Base-by-base conservation (phyloP, 2,329 filamentous ascomycete genomes). In the Furcasterigmium sp. region DNA sequence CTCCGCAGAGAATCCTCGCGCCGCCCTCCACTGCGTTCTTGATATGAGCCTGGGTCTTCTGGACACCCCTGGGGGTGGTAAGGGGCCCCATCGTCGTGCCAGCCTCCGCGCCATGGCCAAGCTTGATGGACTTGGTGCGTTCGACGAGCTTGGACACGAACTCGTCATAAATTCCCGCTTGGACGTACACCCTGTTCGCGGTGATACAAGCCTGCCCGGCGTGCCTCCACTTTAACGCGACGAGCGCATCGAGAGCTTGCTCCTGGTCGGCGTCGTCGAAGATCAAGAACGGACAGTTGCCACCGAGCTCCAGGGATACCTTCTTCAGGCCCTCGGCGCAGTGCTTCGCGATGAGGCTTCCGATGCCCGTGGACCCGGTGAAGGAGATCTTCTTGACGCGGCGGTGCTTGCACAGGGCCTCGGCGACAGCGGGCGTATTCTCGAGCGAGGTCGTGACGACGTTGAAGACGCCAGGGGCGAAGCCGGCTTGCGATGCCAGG, bases 381-480 rank as follows among this genome's bases (percentile, higher is more conserved):
- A 93, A 93, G 1, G 82, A 82, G 39, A 91, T 70, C 56, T 85
- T 87, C 52, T 85, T 79, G 23, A 91, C 76, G 38, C 78, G 76
- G 46, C 80, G 70, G 61, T 91, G 87, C 26, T 73, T 68, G 1
- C 82, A 79, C 6, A 91, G 70, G 1, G 82, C 78, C 18, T 51
- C 48, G 32, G 39, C 41, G 8, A 52, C 41, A 4, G 78, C 73
- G 14, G 87, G 86, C 1, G 84, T 79, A 34, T 79, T 78, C 14
- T 72, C 68, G 3, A 86, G 85, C 49, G 83, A 75, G 2, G 85
- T 87, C 39, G 85, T 85, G 20, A 90, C 55, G 43, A 90, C 73
- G 58, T 89, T 90, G 54, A 90, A 68, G 8, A 89, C 84, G 25
- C 86, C 86, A 0, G 84, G 76, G 2, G 85, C 85, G 55, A 90